Evolutionary conservation across 2,329 filamentous ascomycete species (phyloP), one percentile per base, ranked within the genome.

Genomic region (Xenoacremonium recifei): DNA sequence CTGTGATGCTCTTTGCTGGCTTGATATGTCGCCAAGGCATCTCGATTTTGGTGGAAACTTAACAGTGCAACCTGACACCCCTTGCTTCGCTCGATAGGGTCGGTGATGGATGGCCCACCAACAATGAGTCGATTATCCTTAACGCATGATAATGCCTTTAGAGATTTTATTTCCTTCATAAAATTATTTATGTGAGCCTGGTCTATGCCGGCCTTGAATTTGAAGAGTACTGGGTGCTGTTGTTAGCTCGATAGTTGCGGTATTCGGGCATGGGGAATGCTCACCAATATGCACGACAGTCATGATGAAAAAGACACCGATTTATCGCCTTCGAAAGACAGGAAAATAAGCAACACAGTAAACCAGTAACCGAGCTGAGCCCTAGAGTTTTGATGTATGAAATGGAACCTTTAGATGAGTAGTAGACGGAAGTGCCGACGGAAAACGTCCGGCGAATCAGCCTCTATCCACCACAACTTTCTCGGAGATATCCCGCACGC

Each of bases 81-180:
- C 45, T 79, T 76, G 55, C 74, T 79, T 15, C 69, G 63, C 23
- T 72, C 72, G 7, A 73, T 68, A 0, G 76, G 75, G 17, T 72
- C 64, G 0, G 76, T 79, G 5, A 79, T 64, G 0, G 74, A 76
- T 0, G 75, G 75, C 0, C 76, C 73, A 0, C 76, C 76, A 4
- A 79, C 75, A 1, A 75, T 54, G 1, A 79, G 65, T 2, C 68
- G 66, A n/a, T 69, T 63, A 11, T 69, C 54, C 36, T 75, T 67
- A 17, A 79, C 75, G 30, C 69, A 76, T 0, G 72, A 46, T 3
- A 79, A 60, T 3, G 54, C 40, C 32, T 73, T 75, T n/a, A 80
- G 64, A 1, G 66, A 67, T 44, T 71, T 75, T 5, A 79, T 61
- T 43, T 78, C 69, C 0, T 47, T 49, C 19, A 72, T 62, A 32